A percentile compares a stretch with the other conserved stretches of the same genome.
Conservation (phyloP, 2,329 filamentous ascomycete species). For the Sarocladium brachiariae region DNA sequence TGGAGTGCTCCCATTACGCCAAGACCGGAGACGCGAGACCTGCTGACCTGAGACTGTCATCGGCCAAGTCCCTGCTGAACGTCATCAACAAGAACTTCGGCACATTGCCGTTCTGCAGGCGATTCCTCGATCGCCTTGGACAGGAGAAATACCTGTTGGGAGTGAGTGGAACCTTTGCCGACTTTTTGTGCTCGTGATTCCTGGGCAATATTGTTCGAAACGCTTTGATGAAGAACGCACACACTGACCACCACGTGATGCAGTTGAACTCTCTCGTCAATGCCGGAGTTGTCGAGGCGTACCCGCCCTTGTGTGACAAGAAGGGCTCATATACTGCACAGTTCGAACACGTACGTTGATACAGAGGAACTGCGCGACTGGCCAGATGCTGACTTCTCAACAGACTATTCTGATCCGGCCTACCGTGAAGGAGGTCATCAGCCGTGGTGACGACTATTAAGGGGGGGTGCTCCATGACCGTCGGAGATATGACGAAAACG, state of each 20-base stretch:
- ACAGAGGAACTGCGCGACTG: background rate
- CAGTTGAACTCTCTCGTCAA: constrained; percentile 81
- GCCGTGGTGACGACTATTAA: constrained; percentile 78
- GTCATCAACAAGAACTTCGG: constrained; percentile 97
- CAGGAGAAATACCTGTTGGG: constrained; percentile 92
- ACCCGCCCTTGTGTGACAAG: constrained; percentile 82
- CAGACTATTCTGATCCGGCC: constrained; percentile 72
- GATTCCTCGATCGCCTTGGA: constrained; percentile 87
- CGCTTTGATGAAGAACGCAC: too few relatives aligned
- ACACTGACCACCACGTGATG: background rate
- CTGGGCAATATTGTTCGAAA: too few relatives aligned
- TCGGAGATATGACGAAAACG: background rate
- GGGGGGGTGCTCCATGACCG: background rate
- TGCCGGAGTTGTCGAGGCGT: constrained; percentile 79
- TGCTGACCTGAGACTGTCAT: constrained; percentile 68
- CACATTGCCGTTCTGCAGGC: constrained; percentile 81
- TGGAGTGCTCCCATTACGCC: constrained; percentile 87
- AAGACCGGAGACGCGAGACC: constrained; percentile 66
- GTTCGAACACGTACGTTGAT: constrained; percentile 75
- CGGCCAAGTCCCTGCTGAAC: constrained; percentile 77
- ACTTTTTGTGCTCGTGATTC: background rate
- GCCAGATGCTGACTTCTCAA: background rate
- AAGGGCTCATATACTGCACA: constrained; percentile 95
- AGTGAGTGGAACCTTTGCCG: constrained; percentile 43
- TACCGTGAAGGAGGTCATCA: constrained; percentile 81